These are phyloP conservation scores for Brasilioporus rufonigricans DNA, from an alignment of 768 basidiomycete genomes.

Conservation along the genomic window DNA sequence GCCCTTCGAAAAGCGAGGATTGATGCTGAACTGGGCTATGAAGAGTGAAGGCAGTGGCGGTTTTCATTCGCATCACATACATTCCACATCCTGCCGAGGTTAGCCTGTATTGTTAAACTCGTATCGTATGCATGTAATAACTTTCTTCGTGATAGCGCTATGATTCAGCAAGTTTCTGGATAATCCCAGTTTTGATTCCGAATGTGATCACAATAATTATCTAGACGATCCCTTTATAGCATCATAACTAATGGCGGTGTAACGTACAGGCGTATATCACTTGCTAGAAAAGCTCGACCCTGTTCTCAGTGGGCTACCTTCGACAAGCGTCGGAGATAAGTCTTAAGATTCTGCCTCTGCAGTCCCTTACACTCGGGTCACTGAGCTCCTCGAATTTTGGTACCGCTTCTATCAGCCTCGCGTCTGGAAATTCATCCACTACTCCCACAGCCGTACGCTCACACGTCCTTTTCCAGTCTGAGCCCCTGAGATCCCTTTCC, in stretches of 20 bases:
- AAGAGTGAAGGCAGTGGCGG: slow-evolving; percentile 23
- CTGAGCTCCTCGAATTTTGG: slow-evolving; percentile 11
- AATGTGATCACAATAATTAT: background rate
- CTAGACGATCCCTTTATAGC: background rate
- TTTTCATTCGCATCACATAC: background rate
- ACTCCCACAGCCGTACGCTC: slow-evolving; percentile 1
- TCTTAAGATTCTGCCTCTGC: slow-evolving; percentile 19
- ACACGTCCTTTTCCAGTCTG: slow-evolving; percentile 20
- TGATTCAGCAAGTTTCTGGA: background rate
- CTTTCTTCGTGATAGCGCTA: background rate
- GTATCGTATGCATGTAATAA: slow-evolving; percentile 1
- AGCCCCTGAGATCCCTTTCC: slow-evolving; percentile 2
- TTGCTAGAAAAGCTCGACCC: background rate
- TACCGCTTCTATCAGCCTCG: slow-evolving; percentile 17
- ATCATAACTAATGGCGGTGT: background rate
- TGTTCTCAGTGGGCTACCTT: background rate
- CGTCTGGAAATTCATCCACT: slow-evolving; percentile 13
- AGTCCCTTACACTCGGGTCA: slow-evolving; percentile 16
- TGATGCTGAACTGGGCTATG: slow-evolving; percentile 62
- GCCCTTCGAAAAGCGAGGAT: slow-evolving; percentile 58
- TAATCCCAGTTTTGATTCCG: background rate
- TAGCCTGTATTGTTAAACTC: background rate
- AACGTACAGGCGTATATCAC: slow-evolving; percentile 1
- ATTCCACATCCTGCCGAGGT: background rate
- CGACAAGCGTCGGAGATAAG: slow-evolving; percentile 19